These are phyloP conservation scores for Sphagnurus paluster DNA, from an alignment of 1,284 basidiomycete genomes.

Conservation along the genomic window DNA sequence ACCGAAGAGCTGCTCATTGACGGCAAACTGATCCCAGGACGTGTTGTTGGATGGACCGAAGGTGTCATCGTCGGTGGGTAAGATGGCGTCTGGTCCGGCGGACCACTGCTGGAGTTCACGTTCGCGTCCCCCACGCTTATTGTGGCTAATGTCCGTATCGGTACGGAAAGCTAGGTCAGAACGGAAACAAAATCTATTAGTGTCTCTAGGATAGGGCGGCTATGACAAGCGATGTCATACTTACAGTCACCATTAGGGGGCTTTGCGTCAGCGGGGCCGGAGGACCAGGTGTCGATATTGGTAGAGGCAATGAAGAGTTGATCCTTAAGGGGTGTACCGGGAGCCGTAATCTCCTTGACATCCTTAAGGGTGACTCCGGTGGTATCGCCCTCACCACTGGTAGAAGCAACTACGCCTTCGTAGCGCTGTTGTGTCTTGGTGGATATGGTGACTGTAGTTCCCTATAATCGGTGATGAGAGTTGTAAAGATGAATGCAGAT, in stretches of 20 bases:
- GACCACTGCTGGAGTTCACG: slow-evolving; percentile 88
- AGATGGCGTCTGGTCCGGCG: slow-evolving; percentile 31
- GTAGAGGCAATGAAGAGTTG: slow-evolving; percentile 64
- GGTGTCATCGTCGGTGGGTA: slow-evolving; percentile 61
- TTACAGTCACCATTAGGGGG: slow-evolving; percentile 68
- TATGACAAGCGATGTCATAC: slow-evolving; percentile 15
- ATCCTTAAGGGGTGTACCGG: slow-evolving; percentile 68
- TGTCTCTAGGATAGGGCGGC: slow-evolving; percentile 1
- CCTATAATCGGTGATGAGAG: slow-evolving; percentile 38
- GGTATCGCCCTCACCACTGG: slow-evolving; percentile 64
- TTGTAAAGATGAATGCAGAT: slow-evolving; percentile 10
- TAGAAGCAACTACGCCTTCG: slow-evolving; percentile 68
- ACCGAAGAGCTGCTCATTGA: slow-evolving; percentile 92
- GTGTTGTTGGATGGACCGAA: slow-evolving; percentile 56
- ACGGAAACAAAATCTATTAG: slow-evolving; percentile 2
- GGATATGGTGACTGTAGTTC: slow-evolving; percentile 68
- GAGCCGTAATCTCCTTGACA: slow-evolving; percentile 63
- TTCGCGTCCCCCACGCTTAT: slow-evolving; percentile 54
- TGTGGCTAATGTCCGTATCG: slow-evolving; percentile 82
- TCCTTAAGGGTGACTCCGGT: slow-evolving; percentile 73
- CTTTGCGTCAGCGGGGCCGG: slow-evolving; percentile 72
- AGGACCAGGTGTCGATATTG: slow-evolving; percentile 71
- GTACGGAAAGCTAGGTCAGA: slow-evolving; percentile 74
- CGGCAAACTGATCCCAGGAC: slow-evolving; percentile 95
- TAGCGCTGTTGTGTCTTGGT: slow-evolving; percentile 70